phyloP scores from a whole-genome alignment of 345 rosid genomes.

The Eutrema japonicum region DNA sequence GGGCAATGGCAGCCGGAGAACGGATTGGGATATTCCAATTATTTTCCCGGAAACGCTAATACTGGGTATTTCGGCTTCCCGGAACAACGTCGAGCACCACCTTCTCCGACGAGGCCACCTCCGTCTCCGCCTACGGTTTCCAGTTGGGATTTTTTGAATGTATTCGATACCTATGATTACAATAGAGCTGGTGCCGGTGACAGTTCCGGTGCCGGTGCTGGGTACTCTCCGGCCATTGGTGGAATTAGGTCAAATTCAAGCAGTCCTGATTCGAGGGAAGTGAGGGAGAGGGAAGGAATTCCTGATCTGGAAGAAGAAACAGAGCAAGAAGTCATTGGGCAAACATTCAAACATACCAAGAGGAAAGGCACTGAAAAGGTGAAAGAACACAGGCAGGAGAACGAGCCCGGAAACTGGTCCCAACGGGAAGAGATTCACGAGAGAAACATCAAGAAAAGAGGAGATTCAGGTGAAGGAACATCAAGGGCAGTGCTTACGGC shows the following conservation, averaged over 20 bases:
- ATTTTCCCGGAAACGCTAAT: slow-evolving; percentile 40
- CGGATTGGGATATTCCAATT: slow-evolving; percentile 51
- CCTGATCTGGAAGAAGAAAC: slow-evolving; percentile 97
- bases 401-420: not conserved
- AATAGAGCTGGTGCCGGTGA: slow-evolving; percentile 32
- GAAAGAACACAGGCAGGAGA: slow-evolving; percentile 32
- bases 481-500: slow-evolving; percentile 58
- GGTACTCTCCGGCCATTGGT: slow-evolving; percentile 40
- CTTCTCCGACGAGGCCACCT: slow-evolving; percentile 50
- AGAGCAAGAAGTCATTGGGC: slow-evolving; percentile 59
- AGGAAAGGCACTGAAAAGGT: slow-evolving; percentile 34
- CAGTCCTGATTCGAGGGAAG: slow-evolving; percentile 87
- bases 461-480: slow-evolving; percentile 61
- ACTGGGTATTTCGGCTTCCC: slow-evolving; percentile 67
- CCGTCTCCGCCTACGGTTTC: slow-evolving; percentile 83
- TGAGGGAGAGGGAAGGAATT: slow-evolving; percentile 93
- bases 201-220: slow-evolving; percentile 34
- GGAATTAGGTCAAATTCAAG: slow-evolving; percentile 64
- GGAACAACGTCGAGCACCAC: slow-evolving; percentile 48
- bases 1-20: slow-evolving; percentile 36
- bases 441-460: slow-evolving; percentile 43
- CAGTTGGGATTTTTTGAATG: slow-evolving; percentile 80
- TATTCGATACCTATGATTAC: slow-evolving; percentile 62
- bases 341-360: slow-evolving; percentile 47
- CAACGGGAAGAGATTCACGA: slow-evolving; percentile 37